Evolutionary conservation across 2,329 filamentous ascomycete species (phyloP).

Genomic region (Periconia sp.): DNA sequence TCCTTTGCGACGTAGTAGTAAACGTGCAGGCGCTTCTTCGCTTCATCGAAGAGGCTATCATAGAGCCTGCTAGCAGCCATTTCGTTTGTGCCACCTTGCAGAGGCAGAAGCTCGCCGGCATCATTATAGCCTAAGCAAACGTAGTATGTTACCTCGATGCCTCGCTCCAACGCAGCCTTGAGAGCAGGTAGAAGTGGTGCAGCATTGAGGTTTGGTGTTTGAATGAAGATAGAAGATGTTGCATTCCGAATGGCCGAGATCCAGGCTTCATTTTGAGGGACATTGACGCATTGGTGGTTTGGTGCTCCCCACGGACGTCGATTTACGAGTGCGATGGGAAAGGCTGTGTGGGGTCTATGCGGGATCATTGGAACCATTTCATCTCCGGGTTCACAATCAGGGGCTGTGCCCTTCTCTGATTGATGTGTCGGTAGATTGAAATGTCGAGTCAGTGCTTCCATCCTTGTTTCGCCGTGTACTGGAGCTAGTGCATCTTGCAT

Average conservation of each 20-base stretch:
- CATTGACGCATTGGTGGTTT: constrained; percentile 65
- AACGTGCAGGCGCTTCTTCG: constrained; percentile 62
- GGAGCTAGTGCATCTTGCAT: constrained; percentile 64
- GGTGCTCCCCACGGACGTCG: constrained; percentile 70
- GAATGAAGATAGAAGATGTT: constrained; percentile 71
- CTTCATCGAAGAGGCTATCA: constrained; percentile 56
- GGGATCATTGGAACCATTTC: constrained; percentile 72
- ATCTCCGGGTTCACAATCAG: constrained; percentile 58
- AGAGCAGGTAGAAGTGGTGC: constrained; percentile 70
- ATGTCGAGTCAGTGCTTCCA: constrained; percentile 67
- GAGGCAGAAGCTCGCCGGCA: constrained; percentile 74
- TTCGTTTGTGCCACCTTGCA: constrained; percentile 78
- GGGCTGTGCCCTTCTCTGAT: constrained; percentile 59
- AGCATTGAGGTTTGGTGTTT: constrained; percentile 79
- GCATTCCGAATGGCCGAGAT: constrained; percentile 73
- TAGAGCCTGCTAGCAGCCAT: constrained; percentile 69
- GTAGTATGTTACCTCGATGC: constrained; percentile 72
- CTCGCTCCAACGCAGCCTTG: constrained; percentile 67
- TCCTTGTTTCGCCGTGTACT: constrained; percentile 57
- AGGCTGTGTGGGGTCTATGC: constrained; percentile 58
- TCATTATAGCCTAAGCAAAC: constrained; percentile 83
- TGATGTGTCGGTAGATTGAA: constrained; percentile 64
- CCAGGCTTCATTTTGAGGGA: constrained; percentile 79
- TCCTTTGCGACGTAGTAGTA: constrained; percentile 78
- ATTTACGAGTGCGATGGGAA: constrained; percentile 76